A percentile compares a stretch with the other conserved stretches of the same genome.
Conservation (phyloP, 139 green algal genomes). For the Picochlorum sp. region DNA sequence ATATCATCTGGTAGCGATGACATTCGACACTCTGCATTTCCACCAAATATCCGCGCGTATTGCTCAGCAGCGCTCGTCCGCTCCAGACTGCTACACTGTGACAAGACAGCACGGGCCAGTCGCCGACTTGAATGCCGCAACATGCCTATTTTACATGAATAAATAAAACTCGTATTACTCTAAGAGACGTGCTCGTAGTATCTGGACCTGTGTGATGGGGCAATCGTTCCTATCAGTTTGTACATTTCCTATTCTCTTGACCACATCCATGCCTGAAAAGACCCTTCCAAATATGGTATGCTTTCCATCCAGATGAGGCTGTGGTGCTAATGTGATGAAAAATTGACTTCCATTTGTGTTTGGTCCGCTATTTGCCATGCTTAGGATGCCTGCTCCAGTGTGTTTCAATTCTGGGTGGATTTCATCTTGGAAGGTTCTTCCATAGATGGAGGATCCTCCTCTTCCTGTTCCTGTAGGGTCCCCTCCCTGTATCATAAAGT, state of each 20-base stretch:
- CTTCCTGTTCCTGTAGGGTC: slow-evolving; percentile 89
- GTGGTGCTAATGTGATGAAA: slow-evolving; percentile 78
- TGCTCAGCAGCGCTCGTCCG: no score
- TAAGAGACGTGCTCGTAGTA: slow-evolving; percentile 39
- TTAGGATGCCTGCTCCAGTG: slow-evolving; percentile 77
- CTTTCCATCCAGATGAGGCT: slow-evolving; percentile 30
- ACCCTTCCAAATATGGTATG: slow-evolving; percentile 93
- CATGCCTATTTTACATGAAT: neutral
- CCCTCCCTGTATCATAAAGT: slow-evolving; percentile 94
- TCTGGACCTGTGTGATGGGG: slow-evolving; percentile 58
- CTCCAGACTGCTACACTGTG: no score
- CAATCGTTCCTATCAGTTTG: slow-evolving; percentile 62
- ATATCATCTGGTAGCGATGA: slow-evolving; percentile 22
- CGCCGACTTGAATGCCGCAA: neutral
- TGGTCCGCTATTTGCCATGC: slow-evolving; percentile 77
- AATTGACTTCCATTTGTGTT: slow-evolving; percentile 84
- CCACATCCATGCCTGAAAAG: slow-evolving; percentile 69
- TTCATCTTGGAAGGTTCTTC: slow-evolving; percentile 79
- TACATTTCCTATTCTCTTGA: slow-evolving; percentile 83
- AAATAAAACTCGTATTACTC: neutral
- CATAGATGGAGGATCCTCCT: slow-evolving; percentile 84
- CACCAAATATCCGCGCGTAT: no score
- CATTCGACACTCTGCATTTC: no score
- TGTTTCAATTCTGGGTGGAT: slow-evolving; percentile 72
- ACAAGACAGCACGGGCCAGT: neutral